Evolutionary conservation across 805 yeast genomes (phyloP).

Genomic region (Metschnikowia chrysomelidarum): DNA sequence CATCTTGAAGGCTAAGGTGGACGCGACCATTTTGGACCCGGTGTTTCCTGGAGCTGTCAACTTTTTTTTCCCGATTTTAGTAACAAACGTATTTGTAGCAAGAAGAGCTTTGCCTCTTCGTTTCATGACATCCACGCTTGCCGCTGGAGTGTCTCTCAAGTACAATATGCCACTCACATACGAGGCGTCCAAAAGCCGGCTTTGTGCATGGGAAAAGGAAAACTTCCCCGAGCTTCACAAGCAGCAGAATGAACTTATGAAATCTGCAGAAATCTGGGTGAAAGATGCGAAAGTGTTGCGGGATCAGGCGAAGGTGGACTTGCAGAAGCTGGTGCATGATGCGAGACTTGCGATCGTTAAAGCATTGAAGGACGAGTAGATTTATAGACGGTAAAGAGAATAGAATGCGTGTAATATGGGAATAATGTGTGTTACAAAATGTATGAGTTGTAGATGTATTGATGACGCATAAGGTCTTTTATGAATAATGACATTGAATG

Average conservation of each 20-base stretch:
- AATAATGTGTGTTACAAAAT: background rate
- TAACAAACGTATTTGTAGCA: conserved; percentile 54
- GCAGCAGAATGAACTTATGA: conserved; percentile 23
- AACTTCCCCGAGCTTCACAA: conserved; percentile 31
- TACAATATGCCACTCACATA: conserved; percentile 49
- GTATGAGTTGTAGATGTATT: no score
- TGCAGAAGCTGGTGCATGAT: conserved; percentile 17
- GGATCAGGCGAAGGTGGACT: conserved; percentile 15
- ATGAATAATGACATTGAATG: background rate
- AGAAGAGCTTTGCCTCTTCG: conserved; percentile 49
- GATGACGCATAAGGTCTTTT: no score
- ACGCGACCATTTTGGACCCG: conserved; percentile 46
- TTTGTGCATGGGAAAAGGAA: conserved; percentile 26
- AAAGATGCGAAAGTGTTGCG: conserved; percentile 13
- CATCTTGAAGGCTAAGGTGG: conserved; percentile 28
- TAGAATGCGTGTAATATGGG: no score
- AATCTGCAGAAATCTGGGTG: conserved; percentile 11
- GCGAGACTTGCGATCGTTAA: conserved; percentile 15
- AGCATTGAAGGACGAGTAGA: conserved; percentile 12
- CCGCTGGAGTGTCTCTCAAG: conserved; percentile 43
- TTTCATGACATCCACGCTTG: conserved; percentile 48
- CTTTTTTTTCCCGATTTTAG: conserved; percentile 52
- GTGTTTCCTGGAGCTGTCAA: conserved; percentile 54
- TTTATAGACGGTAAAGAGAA: no score
- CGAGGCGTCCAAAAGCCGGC: conserved; percentile 14